Conservation (phyloP, 768 basidiomycete genomes). For the Phylloporus arenicola region DNA sequence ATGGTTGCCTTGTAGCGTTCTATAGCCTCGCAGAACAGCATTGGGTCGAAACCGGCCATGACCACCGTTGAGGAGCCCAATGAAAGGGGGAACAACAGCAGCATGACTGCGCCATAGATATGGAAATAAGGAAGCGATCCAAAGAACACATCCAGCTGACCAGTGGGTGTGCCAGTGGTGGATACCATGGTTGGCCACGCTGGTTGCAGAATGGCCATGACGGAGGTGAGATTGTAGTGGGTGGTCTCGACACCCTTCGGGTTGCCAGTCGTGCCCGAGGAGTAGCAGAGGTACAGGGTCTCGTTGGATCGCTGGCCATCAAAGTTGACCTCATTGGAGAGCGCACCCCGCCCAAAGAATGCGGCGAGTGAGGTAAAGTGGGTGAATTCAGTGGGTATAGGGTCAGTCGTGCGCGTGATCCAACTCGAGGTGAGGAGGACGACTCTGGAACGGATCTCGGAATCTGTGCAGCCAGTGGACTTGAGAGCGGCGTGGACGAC, state of each 20-base stretch:
- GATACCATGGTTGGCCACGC: slow-evolving; percentile 39
- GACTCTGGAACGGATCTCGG: slow-evolving; percentile 48
- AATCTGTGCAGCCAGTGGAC: slow-evolving; percentile 40
- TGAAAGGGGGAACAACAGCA: slow-evolving; percentile 55
- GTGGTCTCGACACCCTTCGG: slow-evolving; percentile 73
- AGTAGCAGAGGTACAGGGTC: slow-evolving; percentile 62
- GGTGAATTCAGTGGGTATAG: slow-evolving; percentile 30
- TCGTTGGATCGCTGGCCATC: slow-evolving; percentile 49
- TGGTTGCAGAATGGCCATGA: slow-evolving; percentile 45
- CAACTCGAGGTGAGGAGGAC: slow-evolving; percentile 52
- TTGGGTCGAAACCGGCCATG: slow-evolving; percentile 68
- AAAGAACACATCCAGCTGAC: slow-evolving; percentile 43
- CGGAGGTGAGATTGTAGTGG: slow-evolving; percentile 61
- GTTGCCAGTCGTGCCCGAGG: slow-evolving; percentile 67
- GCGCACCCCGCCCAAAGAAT: slow-evolving; percentile 45
- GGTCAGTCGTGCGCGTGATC: slow-evolving; percentile 30
- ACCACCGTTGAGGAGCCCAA: slow-evolving; percentile 50
- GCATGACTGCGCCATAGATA: slow-evolving; percentile 53
- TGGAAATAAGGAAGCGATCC: slow-evolving; percentile 62
- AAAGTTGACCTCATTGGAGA: slow-evolving; percentile 51
- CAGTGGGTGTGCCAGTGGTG: slow-evolving; percentile 17
- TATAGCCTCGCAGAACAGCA: slow-evolving; percentile 58
- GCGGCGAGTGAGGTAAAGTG: slow-evolving; percentile 40
- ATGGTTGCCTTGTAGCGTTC: slow-evolving; percentile 58
- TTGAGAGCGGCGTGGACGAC: slow-evolving; percentile 55